A percentile compares a stretch with the other conserved stretches of the same genome.
Conservation (phyloP, 1,139 yeast species). For the Hansenula sp. region DNA sequence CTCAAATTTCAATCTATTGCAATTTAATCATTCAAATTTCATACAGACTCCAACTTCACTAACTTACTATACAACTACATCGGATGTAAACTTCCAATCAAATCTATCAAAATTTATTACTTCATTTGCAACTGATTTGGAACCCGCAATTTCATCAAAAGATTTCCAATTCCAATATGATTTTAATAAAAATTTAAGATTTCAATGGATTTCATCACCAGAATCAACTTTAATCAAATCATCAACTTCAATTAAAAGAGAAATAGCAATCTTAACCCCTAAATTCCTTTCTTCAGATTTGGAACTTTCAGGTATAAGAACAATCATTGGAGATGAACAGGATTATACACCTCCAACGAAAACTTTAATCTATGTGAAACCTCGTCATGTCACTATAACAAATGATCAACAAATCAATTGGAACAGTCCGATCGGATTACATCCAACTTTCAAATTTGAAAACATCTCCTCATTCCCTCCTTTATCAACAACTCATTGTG, state of each 20-base stretch:
- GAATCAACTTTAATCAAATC: slow-evolving; percentile 10
- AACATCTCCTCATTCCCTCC: slow-evolving; percentile 8
- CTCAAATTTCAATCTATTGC: slow-evolving; percentile 7
- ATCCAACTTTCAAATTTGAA: slow-evolving; percentile 31
- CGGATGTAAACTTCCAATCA: slow-evolving; percentile 11
- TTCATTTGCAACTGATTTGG: slow-evolving; percentile 8
- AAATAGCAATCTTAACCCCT: slow-evolving; percentile 19
- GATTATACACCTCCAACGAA: slow-evolving; percentile 18
- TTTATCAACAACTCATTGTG: slow-evolving; percentile 25
- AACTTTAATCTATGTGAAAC: slow-evolving; percentile 18
- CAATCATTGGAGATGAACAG: slow-evolving; percentile 9
- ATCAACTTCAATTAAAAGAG: slow-evolving; percentile 13
- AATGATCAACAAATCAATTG: slow-evolving; percentile 16
- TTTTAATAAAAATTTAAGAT: slow-evolving; percentile 4
- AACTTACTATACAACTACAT: slow-evolving; percentile 10
- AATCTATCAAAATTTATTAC: slow-evolving; percentile 12
- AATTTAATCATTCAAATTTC: slow-evolving; percentile 9
- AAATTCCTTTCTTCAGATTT: slow-evolving; percentile 12
- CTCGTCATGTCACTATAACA: slow-evolving; percentile 14
- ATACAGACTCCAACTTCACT: slow-evolving; percentile 21
- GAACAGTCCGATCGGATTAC: slow-evolving; percentile 41
- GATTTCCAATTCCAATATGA: slow-evolving; percentile 18
- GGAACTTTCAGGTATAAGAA: slow-evolving; percentile 20
- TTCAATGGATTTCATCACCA: slow-evolving; percentile 19
- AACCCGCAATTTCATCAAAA: slow-evolving; percentile 15